Conservation (phyloP, 352 stramenopile genomes). For the Globisporangium splendens region DNA sequence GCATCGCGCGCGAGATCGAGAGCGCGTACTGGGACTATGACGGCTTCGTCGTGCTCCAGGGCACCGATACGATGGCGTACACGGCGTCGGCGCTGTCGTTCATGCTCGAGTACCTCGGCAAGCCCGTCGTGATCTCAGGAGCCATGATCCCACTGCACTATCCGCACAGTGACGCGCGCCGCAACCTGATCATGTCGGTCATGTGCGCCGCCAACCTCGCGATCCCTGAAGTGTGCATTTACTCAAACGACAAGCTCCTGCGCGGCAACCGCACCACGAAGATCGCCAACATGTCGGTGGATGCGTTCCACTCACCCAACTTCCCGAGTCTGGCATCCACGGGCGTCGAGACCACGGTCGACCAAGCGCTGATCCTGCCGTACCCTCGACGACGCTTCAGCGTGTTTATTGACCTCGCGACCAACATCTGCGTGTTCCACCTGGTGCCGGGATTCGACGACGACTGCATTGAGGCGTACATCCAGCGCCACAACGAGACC, state of each 20-base stretch:
- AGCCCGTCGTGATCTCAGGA: constrained; percentile 94
- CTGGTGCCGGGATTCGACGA: constrained; percentile 87
- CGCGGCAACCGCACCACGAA: constrained; percentile 95
- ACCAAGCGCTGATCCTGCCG: constrained; percentile 86
- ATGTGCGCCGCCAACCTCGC: constrained; percentile 75
- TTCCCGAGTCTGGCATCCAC: constrained; percentile 91
- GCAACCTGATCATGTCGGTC: constrained; percentile 96
- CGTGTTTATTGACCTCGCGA: constrained; percentile 90
- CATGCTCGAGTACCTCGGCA: constrained; percentile 97
- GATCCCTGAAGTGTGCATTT: constrained; percentile 91
- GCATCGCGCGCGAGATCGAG: constrained; percentile 93
- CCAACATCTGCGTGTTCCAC: constrained; percentile 91
- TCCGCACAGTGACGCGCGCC: constrained; percentile 94
- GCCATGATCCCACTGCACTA: constrained; percentile 95
- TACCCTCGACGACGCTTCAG: constrained; percentile 87
- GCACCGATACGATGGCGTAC: constrained; percentile 99
- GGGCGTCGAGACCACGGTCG: constrained; percentile 91
- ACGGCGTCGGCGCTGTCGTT: constrained; percentile 93
- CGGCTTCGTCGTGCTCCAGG: constrained; percentile 96
- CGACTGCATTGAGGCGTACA: constrained; percentile 82
- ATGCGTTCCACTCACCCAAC: constrained; percentile 97
- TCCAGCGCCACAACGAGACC: constrained; percentile 56
- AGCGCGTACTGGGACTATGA: constrained; percentile 94
- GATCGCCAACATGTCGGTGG: constrained; percentile 92
- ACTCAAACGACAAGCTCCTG: constrained; percentile 95